phyloP scores from a whole-genome alignment of 805 yeast genomes.

The Metschnikowia kofuensis region DNA sequence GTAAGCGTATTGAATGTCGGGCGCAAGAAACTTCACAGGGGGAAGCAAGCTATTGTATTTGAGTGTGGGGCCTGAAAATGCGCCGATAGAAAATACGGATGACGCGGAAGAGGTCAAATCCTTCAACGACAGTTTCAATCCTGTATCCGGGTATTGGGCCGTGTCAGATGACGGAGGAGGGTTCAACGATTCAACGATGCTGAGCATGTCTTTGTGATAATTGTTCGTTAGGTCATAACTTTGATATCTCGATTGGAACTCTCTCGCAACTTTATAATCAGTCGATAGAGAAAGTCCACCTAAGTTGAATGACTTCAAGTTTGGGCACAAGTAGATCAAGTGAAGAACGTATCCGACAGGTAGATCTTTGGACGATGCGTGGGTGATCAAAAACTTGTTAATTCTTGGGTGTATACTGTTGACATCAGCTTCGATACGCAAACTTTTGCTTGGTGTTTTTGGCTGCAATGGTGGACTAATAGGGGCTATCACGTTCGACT shows the following conservation, averaged over 20 bases:
- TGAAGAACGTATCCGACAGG: slow-evolving; percentile 78
- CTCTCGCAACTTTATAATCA: slow-evolving; percentile 57
- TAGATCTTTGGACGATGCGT: slow-evolving; percentile 66
- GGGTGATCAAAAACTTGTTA: slow-evolving; percentile 58
- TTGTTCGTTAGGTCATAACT: slow-evolving; percentile 39
- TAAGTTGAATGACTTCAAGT: slow-evolving; percentile 54
- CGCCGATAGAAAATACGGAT: slow-evolving; percentile 21
- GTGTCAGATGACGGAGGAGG: not conserved
- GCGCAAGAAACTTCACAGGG: slow-evolving; percentile 27
- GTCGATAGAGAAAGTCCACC: slow-evolving; percentile 58
- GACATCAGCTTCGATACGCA: no score
- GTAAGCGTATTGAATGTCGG: slow-evolving; percentile 23
- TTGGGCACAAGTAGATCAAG: slow-evolving; percentile 63
- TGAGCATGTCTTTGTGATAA: slow-evolving; percentile 31
- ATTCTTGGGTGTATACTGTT: slow-evolving; percentile 48
- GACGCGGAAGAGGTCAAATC: slow-evolving; percentile 11
- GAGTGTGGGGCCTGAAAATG: slow-evolving; percentile 28
- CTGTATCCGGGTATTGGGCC: not conserved
- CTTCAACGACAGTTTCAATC: not conserved
- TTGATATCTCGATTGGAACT: slow-evolving; percentile 33
- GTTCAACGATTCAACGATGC: slow-evolving; percentile 22
- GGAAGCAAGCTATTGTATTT: slow-evolving; percentile 40
- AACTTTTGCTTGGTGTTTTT: no score
- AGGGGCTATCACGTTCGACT: slow-evolving; percentile 12
- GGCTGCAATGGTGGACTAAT: no score